Percentiles rank a stretch among this genome's conserved stretches.
These are phyloP conservation scores for Komagataella kurtzmanii DNA, from an alignment of 805 yeast species.

Conservation along the genomic window DNA sequence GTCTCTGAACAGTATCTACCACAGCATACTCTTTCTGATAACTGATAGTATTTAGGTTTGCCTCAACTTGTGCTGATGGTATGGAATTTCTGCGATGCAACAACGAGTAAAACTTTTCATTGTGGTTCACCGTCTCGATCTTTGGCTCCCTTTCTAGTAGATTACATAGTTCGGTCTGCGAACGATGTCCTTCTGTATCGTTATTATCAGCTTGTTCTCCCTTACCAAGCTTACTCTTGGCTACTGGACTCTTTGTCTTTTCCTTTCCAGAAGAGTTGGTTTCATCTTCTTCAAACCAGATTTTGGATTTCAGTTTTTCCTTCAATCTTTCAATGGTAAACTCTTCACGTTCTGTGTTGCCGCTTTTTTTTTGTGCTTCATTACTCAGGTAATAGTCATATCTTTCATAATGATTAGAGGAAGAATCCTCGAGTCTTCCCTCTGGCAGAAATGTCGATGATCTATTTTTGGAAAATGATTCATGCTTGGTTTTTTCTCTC, in stretches of 20 bases:
- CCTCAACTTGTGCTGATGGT: conserved; percentile 20
- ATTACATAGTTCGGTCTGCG: not conserved
- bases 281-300: not conserved
- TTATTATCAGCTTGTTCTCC: not conserved
- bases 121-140: conserved; percentile 1
- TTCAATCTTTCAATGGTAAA: not conserved
- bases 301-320: not conserved
- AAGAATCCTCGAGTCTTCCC: not conserved
- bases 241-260: not conserved
- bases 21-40: not conserved
- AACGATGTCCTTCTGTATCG: not conserved
- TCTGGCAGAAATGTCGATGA: not conserved
- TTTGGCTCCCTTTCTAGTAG: not conserved
- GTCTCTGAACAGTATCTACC: not conserved
- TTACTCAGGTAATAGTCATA: not conserved
- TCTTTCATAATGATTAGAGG: not conserved
- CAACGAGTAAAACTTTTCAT: conserved; percentile 7
- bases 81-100: conserved; percentile 24
- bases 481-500: not conserved
- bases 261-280: not conserved
- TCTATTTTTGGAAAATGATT: not conserved
- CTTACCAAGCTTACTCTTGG: not conserved
- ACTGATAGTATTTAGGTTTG: conserved; percentile 14
- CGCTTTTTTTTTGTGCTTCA: not conserved
- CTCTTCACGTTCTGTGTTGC: not conserved